A percentile compares a stretch with the other conserved stretches of the same genome.
Evolutionary conservation across 805 yeast species (phyloP).

Genomic region (Wickerhamomyces strasburgensis): DNA sequence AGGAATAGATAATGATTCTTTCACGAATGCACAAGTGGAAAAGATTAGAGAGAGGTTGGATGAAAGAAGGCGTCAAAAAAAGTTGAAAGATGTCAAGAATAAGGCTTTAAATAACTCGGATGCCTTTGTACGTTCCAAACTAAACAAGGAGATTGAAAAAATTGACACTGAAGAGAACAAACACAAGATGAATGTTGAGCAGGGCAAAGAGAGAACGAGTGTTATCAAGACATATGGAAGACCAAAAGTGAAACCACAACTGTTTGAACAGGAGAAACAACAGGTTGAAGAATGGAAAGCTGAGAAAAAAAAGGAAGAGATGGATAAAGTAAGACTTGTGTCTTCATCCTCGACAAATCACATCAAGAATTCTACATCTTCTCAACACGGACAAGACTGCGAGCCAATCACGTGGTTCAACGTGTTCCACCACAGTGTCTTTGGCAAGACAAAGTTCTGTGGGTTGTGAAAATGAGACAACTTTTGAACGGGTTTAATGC

Average conservation of each 20-base stretch:
- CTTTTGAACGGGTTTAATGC: background rate
- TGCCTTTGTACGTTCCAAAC: constrained; percentile 10
- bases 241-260: constrained; percentile 5
- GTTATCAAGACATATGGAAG: background rate
- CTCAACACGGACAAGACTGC: constrained; percentile 27
- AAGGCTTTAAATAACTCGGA: constrained; percentile 2
- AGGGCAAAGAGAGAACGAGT: constrained; percentile 1
- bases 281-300: constrained; percentile 5
- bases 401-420: constrained; percentile 48
- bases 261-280: background rate
- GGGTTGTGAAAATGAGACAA: constrained; percentile 2
- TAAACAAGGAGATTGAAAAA: background rate
- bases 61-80: constrained; percentile 17
- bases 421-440: constrained; percentile 44
- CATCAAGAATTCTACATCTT: background rate
- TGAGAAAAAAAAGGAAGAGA: background rate
- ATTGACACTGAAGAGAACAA: background rate
- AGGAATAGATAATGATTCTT: constrained; percentile 2
- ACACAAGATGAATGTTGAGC: background rate
- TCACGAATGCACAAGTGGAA: constrained; percentile 9
- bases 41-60: constrained; percentile 13
- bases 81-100: constrained; percentile 12
- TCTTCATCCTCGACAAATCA: constrained; percentile 4
- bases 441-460: constrained; percentile 39
- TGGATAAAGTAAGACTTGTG: constrained; percentile 2